Percentiles rank a stretch among this genome's conserved stretches.
Evolutionary conservation across 257 asterid genomes (phyloP).

Genomic region (Echium plantagineum): DNA sequence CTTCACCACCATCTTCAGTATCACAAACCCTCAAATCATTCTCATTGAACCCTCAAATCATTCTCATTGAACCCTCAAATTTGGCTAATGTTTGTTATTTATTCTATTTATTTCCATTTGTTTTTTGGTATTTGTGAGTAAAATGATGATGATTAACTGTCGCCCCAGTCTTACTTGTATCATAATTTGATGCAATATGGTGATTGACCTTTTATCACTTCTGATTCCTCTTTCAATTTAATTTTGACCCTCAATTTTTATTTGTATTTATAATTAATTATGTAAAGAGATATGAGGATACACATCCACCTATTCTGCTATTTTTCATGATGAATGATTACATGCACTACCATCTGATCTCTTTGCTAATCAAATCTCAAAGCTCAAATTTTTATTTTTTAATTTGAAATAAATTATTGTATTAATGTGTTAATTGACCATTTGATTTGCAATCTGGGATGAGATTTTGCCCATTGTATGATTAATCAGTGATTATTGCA

Average conservation of each 20-base stretch:
- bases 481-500: constrained; percentile 33
- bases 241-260: neutral
- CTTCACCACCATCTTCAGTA: too few relatives aligned
- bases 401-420: too few relatives aligned
- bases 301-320: constrained; percentile 39
- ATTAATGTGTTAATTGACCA: too few relatives aligned
- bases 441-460: constrained; percentile 44
- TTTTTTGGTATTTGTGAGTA: neutral
- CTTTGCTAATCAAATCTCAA: constrained; percentile 10
- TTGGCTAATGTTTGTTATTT: too few relatives aligned
- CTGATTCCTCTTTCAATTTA: constrained; percentile 18
- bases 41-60: too few relatives aligned
- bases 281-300: constrained; percentile 39
- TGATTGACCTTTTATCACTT: constrained; percentile 21
- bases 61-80: too few relatives aligned
- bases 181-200: constrained; percentile 21
- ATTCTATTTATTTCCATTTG: too few relatives aligned
- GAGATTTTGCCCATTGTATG: constrained; percentile 22
- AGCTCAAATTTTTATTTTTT: too few relatives aligned
- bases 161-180: constrained; percentile 46
- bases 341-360: constrained; percentile 96
- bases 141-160: constrained; percentile 28
- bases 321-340: constrained; percentile 44
- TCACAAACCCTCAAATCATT: too few relatives aligned
- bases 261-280: neutral